Evolutionary conservation across 305 asterid genomes (phyloP).

Genomic region (Caryopteris hybrid): DNA sequence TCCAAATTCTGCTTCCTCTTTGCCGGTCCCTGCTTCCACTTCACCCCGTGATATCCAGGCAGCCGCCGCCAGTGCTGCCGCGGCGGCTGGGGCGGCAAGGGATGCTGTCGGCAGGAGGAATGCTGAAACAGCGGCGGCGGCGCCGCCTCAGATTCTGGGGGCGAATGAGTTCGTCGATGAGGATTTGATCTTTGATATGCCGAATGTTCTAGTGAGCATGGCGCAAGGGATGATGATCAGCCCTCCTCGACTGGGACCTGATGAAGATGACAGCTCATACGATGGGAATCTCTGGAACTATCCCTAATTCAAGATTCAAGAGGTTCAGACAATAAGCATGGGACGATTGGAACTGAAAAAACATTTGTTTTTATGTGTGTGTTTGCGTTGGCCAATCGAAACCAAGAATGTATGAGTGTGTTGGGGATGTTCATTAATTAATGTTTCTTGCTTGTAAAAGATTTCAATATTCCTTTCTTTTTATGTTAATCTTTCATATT

Average conservation of each 20-base stretch:
- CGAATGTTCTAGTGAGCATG: slow-evolving; percentile 39
- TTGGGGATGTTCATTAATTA: too few relatives aligned
- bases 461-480: too few relatives aligned
- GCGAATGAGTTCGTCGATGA: slow-evolving; percentile 30
- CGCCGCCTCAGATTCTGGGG: not conserved
- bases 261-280: not conserved
- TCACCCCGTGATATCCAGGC: slow-evolving; percentile 44
- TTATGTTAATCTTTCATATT: not conserved
- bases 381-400: too few relatives aligned
- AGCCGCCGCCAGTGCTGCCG: slow-evolving; percentile 34
- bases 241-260: slow-evolving; percentile 32
- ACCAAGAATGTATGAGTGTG: too few relatives aligned
- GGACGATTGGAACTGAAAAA: not conserved
- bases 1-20: slow-evolving; percentile 44
- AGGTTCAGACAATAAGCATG: too few relatives aligned
- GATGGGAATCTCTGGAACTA: slow-evolving; percentile 36
- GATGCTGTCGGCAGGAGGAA: slow-evolving; percentile 21
- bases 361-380: not conserved
- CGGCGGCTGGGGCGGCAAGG: slow-evolving; percentile 36
- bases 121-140: not conserved
- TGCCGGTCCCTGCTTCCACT: slow-evolving; percentile 52
- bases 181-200: slow-evolving; percentile 55
- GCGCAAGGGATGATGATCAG: slow-evolving; percentile 50
- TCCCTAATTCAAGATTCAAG: not conserved
- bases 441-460: too few relatives aligned